phyloP scores from a whole-genome alignment of 139 green algal genomes.

The Prasinococcaceae sp. region DNA sequence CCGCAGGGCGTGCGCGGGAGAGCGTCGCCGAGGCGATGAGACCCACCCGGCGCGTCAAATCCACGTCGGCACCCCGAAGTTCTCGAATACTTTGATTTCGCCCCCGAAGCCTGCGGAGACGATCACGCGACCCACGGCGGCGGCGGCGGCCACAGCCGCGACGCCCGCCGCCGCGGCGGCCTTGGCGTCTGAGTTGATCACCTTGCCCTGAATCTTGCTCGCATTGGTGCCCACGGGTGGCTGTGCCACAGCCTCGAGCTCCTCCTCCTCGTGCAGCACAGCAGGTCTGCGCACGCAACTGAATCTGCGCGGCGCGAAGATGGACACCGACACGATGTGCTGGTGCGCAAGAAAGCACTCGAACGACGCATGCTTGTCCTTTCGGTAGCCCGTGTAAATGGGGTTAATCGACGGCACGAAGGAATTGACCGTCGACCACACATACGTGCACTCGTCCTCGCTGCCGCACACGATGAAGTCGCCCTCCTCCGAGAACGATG shows the following conservation, averaged over 20 bases:
- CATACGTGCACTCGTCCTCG: slow-evolving; percentile 24
- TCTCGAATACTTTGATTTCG: slow-evolving; percentile 41
- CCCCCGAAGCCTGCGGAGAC: slow-evolving; percentile 36
- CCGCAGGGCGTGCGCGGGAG: no score
- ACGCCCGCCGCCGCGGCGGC: slow-evolving; percentile 1
- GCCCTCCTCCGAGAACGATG: slow-evolving; percentile 24
- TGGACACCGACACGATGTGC: slow-evolving; percentile 40
- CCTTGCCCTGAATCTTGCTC: no score
- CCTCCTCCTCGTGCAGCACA: no score
- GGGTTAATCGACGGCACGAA: slow-evolving; percentile 24
- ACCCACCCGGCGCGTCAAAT: no score
- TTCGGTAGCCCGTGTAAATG: slow-evolving; percentile 17
- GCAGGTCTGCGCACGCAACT: neutral
- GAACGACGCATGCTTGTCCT: slow-evolving; percentile 43
- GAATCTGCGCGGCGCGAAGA: slow-evolving; percentile 37
- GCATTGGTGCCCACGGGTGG: no score
- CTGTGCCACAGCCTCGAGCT: no score
- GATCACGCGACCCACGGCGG: slow-evolving; percentile 24
- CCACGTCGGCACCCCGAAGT: slow-evolving; percentile 18
- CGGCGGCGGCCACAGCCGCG: neutral
- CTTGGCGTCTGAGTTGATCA: no score
- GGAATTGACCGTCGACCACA: slow-evolving; percentile 30
- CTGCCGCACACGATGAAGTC: slow-evolving; percentile 31
- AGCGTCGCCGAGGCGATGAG: no score
- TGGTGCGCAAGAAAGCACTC: slow-evolving; percentile 44